Evolutionary conservation across 768 basidiomycete species (phyloP), one percentile per base, ranked within the genome.

Genomic region (Fomitopsis pulvina): DNA sequence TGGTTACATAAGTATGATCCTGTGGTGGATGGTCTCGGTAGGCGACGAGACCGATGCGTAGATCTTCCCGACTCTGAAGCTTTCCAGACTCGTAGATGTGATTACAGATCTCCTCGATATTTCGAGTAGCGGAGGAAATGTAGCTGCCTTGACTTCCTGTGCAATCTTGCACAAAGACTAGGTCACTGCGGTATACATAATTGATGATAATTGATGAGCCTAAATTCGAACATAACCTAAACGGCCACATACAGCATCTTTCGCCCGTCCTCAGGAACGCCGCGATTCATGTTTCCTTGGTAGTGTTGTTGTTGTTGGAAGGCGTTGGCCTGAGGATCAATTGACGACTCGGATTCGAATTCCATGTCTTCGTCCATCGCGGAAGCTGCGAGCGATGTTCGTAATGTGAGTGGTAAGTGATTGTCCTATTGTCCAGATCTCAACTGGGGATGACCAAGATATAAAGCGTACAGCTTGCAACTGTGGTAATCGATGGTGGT

Each of bases 1-100:
- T 92, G 61, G 85, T 85, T 54, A 98, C 73, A 65, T 93, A 98
- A 48, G 92, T 93, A 60, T 90, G 91, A 64, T 98, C 94, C 71
- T 98, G 94, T 14, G 94, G 94, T 22, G 94, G 94, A 63, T 98
- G 92, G 71, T 98, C 94, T 53, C 95, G 81, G 70, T 94, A 98
- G 37, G 92, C 93, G 56, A 98, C 79, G 52, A 98, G 78, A 51
- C 94, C 96, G 34, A 98, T 83, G 54, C 92, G 81, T 20, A 95
- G 79, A 66, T 96, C 94, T 60, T 95, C 92, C 40, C 73, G 78
- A 48, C 79, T 73, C 63, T 87, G 85, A n/a, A 98, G 79, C 60
- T 87, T 88, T 37, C 93, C 93, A 21, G 92, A 93, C 69, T 93
- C 87, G 69, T 90, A 90, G 56, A 98, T 98, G 69, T 89, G 85